These are phyloP conservation scores for Cryptosporidium sp. DNA, from an alignment of 169 alveolate species.

Conservation along the genomic window DNA sequence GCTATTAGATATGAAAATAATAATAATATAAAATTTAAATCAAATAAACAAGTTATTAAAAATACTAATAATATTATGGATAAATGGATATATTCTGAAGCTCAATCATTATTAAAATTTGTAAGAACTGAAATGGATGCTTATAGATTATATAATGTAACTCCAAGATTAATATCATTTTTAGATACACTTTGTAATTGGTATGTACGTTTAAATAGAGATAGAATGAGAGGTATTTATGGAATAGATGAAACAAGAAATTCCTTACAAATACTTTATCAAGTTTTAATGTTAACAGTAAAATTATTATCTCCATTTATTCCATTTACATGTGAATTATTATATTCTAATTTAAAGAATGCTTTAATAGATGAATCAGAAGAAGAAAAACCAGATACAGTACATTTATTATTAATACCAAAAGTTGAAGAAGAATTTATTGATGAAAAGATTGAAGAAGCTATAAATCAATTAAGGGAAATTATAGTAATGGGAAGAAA, in stretches of 20 bases:
- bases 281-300: conserved; percentile 89
- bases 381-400: conserved; percentile 83
- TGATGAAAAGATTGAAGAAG: conserved; percentile 85
- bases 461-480: conserved; percentile 81
- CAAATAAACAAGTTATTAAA: conserved; percentile 81
- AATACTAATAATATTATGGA: conserved; percentile 91
- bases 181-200: conserved; percentile 96
- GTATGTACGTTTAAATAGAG: conserved; percentile 96
- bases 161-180: conserved; percentile 93
- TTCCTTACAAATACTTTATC: conserved; percentile 90
- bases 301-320: conserved; percentile 89
- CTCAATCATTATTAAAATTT: conserved; percentile 86
- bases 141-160: conserved; percentile 95
- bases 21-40: conserved; percentile 83
- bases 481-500: conserved; percentile 92
- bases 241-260: conserved; percentile 89
- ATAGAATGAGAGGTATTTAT: conserved; percentile 95
- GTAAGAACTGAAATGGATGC: conserved; percentile 95
- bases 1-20: conserved; percentile 92
- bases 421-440: conserved; percentile 80
- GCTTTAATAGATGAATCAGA: conserved; percentile 86
- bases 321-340: conserved; percentile 92
- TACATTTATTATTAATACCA: conserved; percentile 91
- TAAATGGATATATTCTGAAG: conserved; percentile 93
- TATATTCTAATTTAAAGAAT: conserved; percentile 90